phyloP scores from a whole-genome alignment of 75 land plant species.

The Chamaecyparis obtusa region DNA sequence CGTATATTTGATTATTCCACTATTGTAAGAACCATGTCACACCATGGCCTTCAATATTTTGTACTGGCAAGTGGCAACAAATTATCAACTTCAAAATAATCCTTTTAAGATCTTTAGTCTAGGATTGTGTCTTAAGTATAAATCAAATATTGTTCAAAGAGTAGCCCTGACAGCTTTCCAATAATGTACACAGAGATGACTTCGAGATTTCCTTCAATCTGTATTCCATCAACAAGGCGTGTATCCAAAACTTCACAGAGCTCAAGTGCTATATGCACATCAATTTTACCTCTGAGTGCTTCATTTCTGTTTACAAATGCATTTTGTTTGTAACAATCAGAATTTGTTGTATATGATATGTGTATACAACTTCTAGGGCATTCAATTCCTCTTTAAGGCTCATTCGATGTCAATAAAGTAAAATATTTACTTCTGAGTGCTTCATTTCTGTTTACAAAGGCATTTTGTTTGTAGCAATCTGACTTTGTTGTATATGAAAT shows the following conservation, averaged over 20 bases:
- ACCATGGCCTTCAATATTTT: background rate
- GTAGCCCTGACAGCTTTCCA: background rate
- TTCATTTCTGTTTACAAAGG: background rate
- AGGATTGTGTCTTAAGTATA: background rate
- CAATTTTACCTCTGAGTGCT: background rate
- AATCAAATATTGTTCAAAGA: background rate
- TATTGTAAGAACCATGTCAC: background rate
- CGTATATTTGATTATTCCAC: background rate
- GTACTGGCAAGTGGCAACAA: background rate
- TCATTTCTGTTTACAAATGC: background rate
- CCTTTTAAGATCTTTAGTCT: too few relatives aligned
- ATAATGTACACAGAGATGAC: background rate
- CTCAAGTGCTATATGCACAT: background rate
- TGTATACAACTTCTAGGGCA: background rate
- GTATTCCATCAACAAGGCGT: background rate
- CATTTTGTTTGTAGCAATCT: background rate
- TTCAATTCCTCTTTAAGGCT: background rate
- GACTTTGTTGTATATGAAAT: background rate
- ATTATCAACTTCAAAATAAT: too few relatives aligned
- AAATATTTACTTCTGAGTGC: too few relatives aligned
- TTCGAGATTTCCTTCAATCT: background rate
- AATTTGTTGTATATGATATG: background rate
- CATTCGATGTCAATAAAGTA: too few relatives aligned
- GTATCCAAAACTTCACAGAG: background rate
- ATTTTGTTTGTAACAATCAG: background rate